A percentile compares a stretch with the other conserved stretches of the same genome.
phyloP scores from a whole-genome alignment of 176 grass and related monocot species.

The Cenchrus americanus region DNA sequence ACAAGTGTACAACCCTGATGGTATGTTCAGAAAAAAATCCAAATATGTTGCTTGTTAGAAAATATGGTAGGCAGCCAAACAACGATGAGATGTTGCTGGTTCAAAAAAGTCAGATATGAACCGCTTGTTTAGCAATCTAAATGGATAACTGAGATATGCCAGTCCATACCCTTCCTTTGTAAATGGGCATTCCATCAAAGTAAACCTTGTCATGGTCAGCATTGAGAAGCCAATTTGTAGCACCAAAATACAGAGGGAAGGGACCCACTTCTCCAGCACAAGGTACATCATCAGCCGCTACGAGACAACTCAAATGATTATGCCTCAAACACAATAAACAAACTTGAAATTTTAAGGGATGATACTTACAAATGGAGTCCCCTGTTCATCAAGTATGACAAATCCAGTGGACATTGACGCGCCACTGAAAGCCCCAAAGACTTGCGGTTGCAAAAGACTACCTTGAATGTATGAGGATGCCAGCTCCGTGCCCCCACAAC shows the following conservation, averaged over 20 bases:
- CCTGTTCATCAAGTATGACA: conserved; percentile 87
- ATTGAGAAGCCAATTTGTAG: conserved; percentile 76
- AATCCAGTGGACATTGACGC: conserved; percentile 83
- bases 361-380: conserved; percentile 81
- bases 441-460: conserved; percentile 74
- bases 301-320: conserved; percentile 31
- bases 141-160: background rate
- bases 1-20: background rate
- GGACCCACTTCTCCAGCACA: conserved; percentile 92
- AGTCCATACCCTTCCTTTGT: conserved; percentile 75
- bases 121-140: background rate
- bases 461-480: conserved; percentile 86
- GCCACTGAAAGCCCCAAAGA: conserved; percentile 80
- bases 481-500: conserved; percentile 88
- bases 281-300: conserved; percentile 80
- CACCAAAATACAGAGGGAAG: conserved; percentile 80
- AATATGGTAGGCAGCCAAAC: too few relatives aligned
- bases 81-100: background rate
- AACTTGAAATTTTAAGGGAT: conserved; percentile 19
- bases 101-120: background rate
- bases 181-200: conserved; percentile 93
- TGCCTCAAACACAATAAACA: conserved; percentile 6
- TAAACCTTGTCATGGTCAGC: conserved; percentile 91
- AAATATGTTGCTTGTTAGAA: background rate
- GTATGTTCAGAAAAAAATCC: background rate